phyloP scores from a whole-genome alignment of 345 rosid species.

The Lepidium aucheri region DNA sequence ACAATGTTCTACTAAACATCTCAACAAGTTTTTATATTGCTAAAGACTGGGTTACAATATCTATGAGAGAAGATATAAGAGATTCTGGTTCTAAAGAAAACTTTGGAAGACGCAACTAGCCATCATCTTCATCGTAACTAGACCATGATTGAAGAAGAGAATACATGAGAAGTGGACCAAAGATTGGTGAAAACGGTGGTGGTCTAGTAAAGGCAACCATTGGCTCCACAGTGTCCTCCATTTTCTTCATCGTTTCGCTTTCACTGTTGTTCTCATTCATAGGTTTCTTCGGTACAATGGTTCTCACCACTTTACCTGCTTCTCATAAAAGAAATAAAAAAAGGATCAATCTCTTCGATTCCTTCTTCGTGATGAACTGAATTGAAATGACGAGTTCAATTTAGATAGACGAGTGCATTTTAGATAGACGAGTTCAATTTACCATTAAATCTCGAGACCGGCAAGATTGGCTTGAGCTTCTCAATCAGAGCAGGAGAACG shows the following conservation, averaged over 20 bases:
- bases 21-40: not conserved
- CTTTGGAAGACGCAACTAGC: conserved; percentile 24
- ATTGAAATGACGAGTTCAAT: no score
- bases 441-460: conserved; percentile 35
- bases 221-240: conserved; percentile 36
- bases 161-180: conserved; percentile 50
- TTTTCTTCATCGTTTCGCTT: not conserved
- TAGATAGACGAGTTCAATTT: not conserved
- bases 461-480: conserved; percentile 29
- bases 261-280: conserved; percentile 9
- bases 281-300: conserved; percentile 36
- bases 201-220: conserved; percentile 52
- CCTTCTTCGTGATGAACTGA: not conserved
- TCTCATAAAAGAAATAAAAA: not conserved
- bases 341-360: not conserved
- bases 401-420: not conserved
- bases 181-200: conserved; percentile 38
- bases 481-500: conserved; percentile 13
- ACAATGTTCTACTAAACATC: not conserved
- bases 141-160: conserved; percentile 43
- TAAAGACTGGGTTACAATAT: not conserved
- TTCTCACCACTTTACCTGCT: conserved; percentile 24
- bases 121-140: conserved; percentile 37
- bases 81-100: not conserved
- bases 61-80: not conserved